Conservation (phyloP, 768 basidiomycete genomes). For the Dendrothele bispora region DNA sequence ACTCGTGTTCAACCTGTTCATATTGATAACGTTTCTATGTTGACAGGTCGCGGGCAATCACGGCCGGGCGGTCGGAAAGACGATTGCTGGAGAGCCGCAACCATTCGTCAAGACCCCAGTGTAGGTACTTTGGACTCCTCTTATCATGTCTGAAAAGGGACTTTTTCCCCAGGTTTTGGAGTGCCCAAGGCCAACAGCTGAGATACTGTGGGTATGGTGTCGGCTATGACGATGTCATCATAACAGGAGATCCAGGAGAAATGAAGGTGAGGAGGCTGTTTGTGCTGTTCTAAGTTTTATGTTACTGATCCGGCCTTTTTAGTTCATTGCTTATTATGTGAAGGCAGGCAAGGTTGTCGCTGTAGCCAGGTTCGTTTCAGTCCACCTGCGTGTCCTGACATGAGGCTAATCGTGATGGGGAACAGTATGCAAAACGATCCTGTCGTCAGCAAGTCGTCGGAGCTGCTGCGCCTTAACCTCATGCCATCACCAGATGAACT, state of each 20-base stretch:
- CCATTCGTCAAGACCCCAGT: conserved; percentile 81
- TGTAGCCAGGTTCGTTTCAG: conserved; percentile 52
- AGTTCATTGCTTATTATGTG: conserved; percentile 84
- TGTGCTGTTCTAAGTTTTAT: background rate
- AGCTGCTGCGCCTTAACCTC: conserved; percentile 72
- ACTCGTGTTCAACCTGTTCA: background rate
- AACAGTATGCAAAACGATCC: conserved; percentile 81
- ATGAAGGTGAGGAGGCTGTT: conserved; percentile 61
- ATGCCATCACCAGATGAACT: conserved; percentile 82
- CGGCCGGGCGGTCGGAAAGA: conserved; percentile 80
- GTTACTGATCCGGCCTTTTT: background rate
- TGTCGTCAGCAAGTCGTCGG: conserved; percentile 73
- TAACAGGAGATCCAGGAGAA: conserved; percentile 72
- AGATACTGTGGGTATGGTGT: conserved; percentile 79
- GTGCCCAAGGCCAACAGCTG: conserved; percentile 77
- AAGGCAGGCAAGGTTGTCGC: conserved; percentile 65
- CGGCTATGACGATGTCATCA: conserved; percentile 72
- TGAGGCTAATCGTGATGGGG: background rate
- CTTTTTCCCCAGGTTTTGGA: background rate
- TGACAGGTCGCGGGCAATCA: conserved; percentile 79
- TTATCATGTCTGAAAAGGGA: background rate
- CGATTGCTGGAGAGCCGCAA: conserved; percentile 62
- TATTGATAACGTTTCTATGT: background rate
- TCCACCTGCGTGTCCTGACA: background rate
- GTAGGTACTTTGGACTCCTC: conserved; percentile 44